These are phyloP conservation scores for Aspergillus pseudoglaucus DNA, from an alignment of 2,329 filamentous ascomycete genomes.

Conservation along the genomic window DNA sequence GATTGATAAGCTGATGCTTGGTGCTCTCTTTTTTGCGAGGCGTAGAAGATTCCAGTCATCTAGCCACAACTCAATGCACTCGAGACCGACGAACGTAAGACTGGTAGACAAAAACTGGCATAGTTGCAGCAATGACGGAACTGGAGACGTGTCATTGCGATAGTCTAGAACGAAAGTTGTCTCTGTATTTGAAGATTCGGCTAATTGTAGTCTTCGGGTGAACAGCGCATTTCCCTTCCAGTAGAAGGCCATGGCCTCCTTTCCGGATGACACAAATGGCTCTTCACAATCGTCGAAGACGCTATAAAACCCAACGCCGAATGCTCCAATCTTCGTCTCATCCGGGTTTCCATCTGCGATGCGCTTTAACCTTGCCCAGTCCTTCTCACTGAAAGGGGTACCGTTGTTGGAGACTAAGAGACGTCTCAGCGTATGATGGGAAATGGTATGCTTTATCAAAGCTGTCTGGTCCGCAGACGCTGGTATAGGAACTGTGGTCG, in stretches of 20 bases:
- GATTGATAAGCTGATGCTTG: slow-evolving; percentile 63
- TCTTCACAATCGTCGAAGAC: slow-evolving; percentile 98
- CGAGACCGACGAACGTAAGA: slow-evolving; percentile 86
- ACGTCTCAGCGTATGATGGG: slow-evolving; percentile 77
- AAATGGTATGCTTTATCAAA: slow-evolving; percentile 72
- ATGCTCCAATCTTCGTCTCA: slow-evolving; percentile 97
- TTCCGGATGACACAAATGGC: slow-evolving; percentile 89
- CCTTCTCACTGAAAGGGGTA: slow-evolving; percentile 75
- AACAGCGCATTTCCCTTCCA: slow-evolving; percentile 99
- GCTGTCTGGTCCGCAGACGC: slow-evolving; percentile 60
- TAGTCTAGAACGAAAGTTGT: slow-evolving; percentile 96
- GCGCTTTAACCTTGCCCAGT: slow-evolving; percentile 88
- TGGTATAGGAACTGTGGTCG: slow-evolving; percentile 65
- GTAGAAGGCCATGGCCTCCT: slow-evolving; percentile 95
- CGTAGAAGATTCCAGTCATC: slow-evolving; percentile 77
- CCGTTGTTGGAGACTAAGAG: slow-evolving; percentile 93
- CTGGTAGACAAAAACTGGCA: slow-evolving; percentile 92
- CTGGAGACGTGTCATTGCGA: slow-evolving; percentile 75
- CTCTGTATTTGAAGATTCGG: slow-evolving; percentile 57
- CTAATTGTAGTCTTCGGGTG: slow-evolving; percentile 74
- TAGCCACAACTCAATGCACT: slow-evolving; percentile 82
- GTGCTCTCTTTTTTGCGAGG: slow-evolving; percentile 78
- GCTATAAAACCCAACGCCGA: slow-evolving; percentile 97
- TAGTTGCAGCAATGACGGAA: slow-evolving; percentile 79
- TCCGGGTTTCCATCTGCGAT: slow-evolving; percentile 99